Percentiles rank a stretch among this genome's conserved stretches.
Evolutionary conservation across 2,329 filamentous ascomycete species (phyloP).

Genomic region (Nemania serpens): DNA sequence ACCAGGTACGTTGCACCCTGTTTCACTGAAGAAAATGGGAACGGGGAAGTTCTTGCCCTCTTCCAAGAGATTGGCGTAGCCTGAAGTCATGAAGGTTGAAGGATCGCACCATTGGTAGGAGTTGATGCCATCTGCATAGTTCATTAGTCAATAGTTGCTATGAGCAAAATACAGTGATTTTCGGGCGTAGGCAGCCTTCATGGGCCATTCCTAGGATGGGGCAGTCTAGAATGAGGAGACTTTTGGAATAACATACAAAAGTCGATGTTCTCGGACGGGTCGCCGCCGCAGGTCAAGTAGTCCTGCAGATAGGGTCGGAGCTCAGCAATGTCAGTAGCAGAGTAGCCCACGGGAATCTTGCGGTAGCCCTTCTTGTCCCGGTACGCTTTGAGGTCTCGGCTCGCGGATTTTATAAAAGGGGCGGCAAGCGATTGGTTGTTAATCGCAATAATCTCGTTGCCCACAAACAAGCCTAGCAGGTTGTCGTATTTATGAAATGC

Average conservation of each 20-base stretch:
- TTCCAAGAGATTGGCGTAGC: constrained; percentile 70
- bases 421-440: constrained; percentile 66
- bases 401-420: constrained; percentile 82
- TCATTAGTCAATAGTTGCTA: constrained; percentile 1
- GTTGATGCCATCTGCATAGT: constrained; percentile 65
- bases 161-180: background rate
- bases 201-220: no score
- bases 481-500: constrained; percentile 79
- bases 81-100: constrained; percentile 62
- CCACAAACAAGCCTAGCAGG: constrained; percentile 81
- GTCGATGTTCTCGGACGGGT: constrained; percentile 72
- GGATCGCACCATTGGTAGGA: constrained; percentile 81
- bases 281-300: constrained; percentile 78
- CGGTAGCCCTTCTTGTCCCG: constrained; percentile 76
- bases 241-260: constrained; percentile 56
- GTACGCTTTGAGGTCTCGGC: constrained; percentile 82
- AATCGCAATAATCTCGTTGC: constrained; percentile 81
- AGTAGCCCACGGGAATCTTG: constrained; percentile 83
- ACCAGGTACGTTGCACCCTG: constrained; percentile 72
- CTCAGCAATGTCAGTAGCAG: constrained; percentile 80
- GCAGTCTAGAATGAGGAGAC: background rate
- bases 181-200: no score
- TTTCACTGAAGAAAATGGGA: constrained; percentile 91
- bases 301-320: constrained; percentile 65
- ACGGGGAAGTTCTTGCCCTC: constrained; percentile 74